These are phyloP conservation scores for Aspergillus intermedius DNA, from an alignment of 2,329 filamentous ascomycete genomes.

Conservation along the genomic window DNA sequence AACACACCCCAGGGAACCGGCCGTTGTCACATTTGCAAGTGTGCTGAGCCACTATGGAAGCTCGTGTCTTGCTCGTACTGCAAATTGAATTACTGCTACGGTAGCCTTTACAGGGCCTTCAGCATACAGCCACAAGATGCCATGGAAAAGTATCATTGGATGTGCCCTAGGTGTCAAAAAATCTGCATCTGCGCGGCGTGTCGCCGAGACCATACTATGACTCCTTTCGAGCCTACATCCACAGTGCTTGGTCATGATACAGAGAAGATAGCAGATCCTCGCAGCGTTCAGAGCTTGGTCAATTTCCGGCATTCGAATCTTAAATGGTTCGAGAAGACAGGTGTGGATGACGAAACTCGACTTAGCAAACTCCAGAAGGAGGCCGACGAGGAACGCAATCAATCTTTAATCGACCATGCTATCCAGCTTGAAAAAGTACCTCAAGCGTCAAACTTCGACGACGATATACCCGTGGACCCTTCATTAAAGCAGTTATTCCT, in stretches of 20 bases:
- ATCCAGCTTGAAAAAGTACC: slow-evolving; percentile 30
- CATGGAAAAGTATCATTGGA: slow-evolving; percentile 76
- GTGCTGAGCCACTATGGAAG: slow-evolving; percentile 76
- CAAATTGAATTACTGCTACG: slow-evolving; percentile 77
- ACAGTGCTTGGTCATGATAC: slow-evolving; percentile 89
- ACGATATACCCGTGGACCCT: slow-evolving; percentile 40
- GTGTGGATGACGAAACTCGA: slow-evolving; percentile 44
- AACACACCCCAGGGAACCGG: slow-evolving; percentile 47
- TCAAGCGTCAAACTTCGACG: slow-evolving; percentile 11
- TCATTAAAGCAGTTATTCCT: slow-evolving; percentile 23
- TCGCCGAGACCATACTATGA: slow-evolving; percentile 60
- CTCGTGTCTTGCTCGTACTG: slow-evolving; percentile 76
- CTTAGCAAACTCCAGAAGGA: slow-evolving; percentile 47
- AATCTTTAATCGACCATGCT: slow-evolving; percentile 40
- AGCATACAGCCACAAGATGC: slow-evolving; percentile 79
- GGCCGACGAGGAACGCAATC: slow-evolving; percentile 47
- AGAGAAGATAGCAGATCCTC: slow-evolving; percentile 77
- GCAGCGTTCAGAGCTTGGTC: slow-evolving; percentile 83
- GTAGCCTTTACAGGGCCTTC: slow-evolving; percentile 84
- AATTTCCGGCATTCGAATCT: slow-evolving; percentile 88
- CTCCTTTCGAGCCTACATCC: slow-evolving; percentile 77
- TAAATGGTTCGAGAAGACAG: slow-evolving; percentile 64
- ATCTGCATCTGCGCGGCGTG: slow-evolving; percentile 86
- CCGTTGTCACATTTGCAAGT: slow-evolving; percentile 75
- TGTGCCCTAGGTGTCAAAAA: slow-evolving; percentile 76